A percentile compares a stretch with the other conserved stretches of the same genome.
Conservation (phyloP, 495 filamentous ascomycete species). For the Bacidia rubella region DNA sequence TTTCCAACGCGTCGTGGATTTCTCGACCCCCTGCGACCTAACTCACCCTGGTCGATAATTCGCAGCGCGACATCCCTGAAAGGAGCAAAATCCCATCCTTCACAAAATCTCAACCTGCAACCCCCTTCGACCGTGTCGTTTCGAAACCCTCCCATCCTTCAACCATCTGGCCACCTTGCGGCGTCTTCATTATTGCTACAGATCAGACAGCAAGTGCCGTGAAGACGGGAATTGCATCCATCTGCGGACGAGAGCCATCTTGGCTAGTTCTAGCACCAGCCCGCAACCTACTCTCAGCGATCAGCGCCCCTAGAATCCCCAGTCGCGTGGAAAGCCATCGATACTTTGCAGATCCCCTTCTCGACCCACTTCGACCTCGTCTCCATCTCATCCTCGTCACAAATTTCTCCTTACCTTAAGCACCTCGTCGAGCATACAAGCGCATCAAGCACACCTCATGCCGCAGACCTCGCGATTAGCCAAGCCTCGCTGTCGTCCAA, state of each 20-base stretch:
- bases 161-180: background rate
- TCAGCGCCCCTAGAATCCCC: slow-evolving; percentile 4
- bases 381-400: background rate
- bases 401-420: background rate
- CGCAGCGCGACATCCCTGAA: too few species aligned
- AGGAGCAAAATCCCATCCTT: background rate
- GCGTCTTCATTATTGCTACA: too few species aligned
- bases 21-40: too few species aligned
- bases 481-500: background rate
- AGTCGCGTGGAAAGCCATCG: slow-evolving; percentile 4
- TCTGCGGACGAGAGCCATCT: too few species aligned
- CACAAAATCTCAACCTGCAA: background rate
- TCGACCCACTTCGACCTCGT: background rate
- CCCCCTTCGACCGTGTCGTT: background rate
- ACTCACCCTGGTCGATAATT: too few species aligned
- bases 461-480: slow-evolving; percentile 3
- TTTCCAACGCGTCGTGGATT: background rate
- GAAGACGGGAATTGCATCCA: too few species aligned
- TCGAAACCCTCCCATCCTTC: background rate
- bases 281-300: background rate
- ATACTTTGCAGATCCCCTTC: background rate
- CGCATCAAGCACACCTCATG: background rate
- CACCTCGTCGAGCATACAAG: background rate
- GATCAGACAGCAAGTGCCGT: too few species aligned
- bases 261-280: too few species aligned